Evolutionary conservation across 345 rosid species (phyloP).

Genomic region (Corchorus olitorius): DNA sequence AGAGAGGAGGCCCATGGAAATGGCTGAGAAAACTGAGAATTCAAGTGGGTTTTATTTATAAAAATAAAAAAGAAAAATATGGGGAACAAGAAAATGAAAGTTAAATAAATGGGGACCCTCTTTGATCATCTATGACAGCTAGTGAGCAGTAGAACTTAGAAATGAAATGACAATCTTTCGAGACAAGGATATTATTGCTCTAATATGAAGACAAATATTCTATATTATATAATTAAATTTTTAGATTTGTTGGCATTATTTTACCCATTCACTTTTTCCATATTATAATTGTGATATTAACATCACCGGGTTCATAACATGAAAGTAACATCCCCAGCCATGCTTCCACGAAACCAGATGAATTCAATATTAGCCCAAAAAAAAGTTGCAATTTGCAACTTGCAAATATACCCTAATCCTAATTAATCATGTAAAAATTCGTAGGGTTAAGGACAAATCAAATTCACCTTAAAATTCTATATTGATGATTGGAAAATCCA

Average conservation of each 20-base stretch:
- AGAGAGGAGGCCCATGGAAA: background rate
- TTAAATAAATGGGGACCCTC: background rate
- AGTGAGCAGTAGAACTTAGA: conserved; percentile 1
- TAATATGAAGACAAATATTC: conserved; percentile 3
- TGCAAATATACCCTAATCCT: background rate
- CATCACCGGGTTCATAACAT: background rate
- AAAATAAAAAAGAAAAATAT: background rate
- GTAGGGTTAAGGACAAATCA: background rate
- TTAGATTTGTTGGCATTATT: background rate
- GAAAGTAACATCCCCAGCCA: background rate
- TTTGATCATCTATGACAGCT: conserved; percentile 3
- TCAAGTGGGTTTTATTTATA: background rate
- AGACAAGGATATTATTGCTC: conserved; percentile 1
- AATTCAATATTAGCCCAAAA: background rate
- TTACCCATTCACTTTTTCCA: background rate
- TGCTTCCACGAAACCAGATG: background rate
- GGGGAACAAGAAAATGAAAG: too few species aligned
- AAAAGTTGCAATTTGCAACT: background rate
- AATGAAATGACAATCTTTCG: conserved; percentile 3
- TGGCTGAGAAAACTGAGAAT: background rate
- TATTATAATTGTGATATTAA: background rate
- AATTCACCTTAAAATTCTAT: background rate
- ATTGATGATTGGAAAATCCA: background rate
- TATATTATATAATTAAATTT: background rate
- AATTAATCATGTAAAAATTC: background rate